phyloP scores from a whole-genome alignment of 176 grass and related monocot genomes.

The Panicum miliaceum region DNA sequence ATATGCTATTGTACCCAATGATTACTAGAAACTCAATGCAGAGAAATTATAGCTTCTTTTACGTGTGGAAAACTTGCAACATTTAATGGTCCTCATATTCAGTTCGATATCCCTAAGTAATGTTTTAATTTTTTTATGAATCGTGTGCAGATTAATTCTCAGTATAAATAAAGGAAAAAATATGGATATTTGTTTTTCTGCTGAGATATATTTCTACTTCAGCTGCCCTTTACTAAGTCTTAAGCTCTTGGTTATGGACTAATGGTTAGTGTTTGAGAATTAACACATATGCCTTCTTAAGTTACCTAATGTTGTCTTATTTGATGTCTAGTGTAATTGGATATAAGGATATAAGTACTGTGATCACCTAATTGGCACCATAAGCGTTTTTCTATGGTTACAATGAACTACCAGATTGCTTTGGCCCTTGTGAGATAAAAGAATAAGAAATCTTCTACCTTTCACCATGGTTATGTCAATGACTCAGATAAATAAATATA shows the following conservation, averaged over 20 bases:
- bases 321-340: background rate
- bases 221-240: background rate
- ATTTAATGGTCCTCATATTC: background rate
- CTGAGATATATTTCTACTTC: background rate
- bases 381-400: background rate
- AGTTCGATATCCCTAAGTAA: background rate
- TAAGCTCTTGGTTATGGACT: too few relatives aligned
- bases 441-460: background rate
- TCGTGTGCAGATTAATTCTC: background rate
- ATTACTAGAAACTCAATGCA: background rate
- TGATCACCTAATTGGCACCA: background rate
- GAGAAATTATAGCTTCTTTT: background rate
- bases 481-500: conserved; percentile 17
- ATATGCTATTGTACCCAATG: background rate
- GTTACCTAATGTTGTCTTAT: background rate
- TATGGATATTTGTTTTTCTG: conserved; percentile 3
- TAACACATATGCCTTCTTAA: background rate
- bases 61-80: background rate
- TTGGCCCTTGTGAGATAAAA: background rate
- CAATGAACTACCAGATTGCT: background rate
- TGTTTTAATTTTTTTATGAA: background rate
- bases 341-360: background rate
- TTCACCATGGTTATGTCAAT: background rate
- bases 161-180: background rate
- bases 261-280: too few relatives aligned